Evolutionary conservation across 345 rosid species (phyloP).

Genomic region (Eucalyptus marginata): DNA sequence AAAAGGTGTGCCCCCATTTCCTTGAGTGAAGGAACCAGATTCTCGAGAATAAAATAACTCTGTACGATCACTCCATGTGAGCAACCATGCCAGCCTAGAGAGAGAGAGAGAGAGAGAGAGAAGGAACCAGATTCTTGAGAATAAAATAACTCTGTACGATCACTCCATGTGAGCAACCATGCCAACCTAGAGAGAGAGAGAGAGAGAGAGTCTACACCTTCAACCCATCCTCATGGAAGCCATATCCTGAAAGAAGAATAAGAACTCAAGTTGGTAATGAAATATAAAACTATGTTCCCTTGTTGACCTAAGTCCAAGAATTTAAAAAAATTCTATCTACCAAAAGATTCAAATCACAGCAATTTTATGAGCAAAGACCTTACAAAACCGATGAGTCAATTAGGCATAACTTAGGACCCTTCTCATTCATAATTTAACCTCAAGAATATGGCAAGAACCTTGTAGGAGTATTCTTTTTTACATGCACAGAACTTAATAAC

Average conservation of each 20-base stretch:
- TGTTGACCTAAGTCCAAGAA: background rate
- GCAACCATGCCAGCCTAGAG: constrained; percentile 65
- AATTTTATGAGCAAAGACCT: background rate
- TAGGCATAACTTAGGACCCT: background rate
- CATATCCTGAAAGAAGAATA: constrained; percentile 54
- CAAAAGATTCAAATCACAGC: background rate
- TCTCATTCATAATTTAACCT: background rate
- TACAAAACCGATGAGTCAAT: background rate
- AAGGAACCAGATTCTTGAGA: constrained; percentile 61
- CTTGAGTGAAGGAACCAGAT: constrained; percentile 70
- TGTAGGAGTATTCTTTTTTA: background rate
- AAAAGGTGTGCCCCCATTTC: constrained; percentile 70
- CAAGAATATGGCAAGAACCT: background rate
- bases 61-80: constrained; percentile 49
- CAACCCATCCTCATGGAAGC: constrained; percentile 92
- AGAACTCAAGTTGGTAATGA: background rate
- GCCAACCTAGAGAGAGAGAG: constrained; percentile 37
- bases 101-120: background rate
- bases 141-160: constrained; percentile 34
- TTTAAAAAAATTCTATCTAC: background rate
- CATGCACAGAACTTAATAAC: background rate
- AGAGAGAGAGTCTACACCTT: constrained; percentile 26
- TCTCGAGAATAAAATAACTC: constrained; percentile 22
- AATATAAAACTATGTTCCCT: background rate
- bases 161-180: constrained; percentile 45